These are phyloP conservation scores for Alternaria arborescens DNA, from an alignment of 2,329 filamentous ascomycete species.

Conservation along the genomic window DNA sequence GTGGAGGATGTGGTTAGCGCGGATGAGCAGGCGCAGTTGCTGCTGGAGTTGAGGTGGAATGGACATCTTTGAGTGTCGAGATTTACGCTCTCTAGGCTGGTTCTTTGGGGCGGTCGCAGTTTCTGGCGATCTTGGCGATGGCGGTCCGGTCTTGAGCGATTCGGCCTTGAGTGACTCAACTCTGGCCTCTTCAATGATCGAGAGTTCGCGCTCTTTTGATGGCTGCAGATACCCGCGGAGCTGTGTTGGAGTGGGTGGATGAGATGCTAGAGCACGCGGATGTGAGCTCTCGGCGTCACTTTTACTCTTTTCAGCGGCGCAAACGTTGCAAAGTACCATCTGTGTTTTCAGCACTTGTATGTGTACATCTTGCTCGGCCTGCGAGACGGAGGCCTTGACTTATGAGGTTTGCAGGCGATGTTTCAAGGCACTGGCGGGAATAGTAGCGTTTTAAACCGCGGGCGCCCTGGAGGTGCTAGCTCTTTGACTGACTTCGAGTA, in stretches of 20 bases:
- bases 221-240: neutral
- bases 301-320: constrained; percentile 7
- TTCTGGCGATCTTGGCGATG: neutral
- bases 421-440: constrained; percentile 12
- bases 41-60: constrained; percentile 26
- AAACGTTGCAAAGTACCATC: constrained; percentile 18
- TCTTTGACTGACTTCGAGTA: neutral
- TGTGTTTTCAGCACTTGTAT: constrained; percentile 3
- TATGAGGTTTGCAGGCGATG: constrained; percentile 3
- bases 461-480: constrained; percentile 4
- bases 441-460: constrained; percentile 14
- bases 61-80: constrained; percentile 1
- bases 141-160: constrained; percentile 1
- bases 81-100: neutral
- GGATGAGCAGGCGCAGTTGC: constrained; percentile 33
- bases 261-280: constrained; percentile 2
- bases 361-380: neutral
- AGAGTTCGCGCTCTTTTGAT: neutral
- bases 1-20: constrained; percentile 60
- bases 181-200: neutral
- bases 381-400: neutral
- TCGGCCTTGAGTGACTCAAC: neutral
- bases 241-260: neutral
- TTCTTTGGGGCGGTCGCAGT: neutral
- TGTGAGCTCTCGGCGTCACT: neutral